phyloP scores from a whole-genome alignment of 1,139 yeast species.

The Taphrina deformans region DNA sequence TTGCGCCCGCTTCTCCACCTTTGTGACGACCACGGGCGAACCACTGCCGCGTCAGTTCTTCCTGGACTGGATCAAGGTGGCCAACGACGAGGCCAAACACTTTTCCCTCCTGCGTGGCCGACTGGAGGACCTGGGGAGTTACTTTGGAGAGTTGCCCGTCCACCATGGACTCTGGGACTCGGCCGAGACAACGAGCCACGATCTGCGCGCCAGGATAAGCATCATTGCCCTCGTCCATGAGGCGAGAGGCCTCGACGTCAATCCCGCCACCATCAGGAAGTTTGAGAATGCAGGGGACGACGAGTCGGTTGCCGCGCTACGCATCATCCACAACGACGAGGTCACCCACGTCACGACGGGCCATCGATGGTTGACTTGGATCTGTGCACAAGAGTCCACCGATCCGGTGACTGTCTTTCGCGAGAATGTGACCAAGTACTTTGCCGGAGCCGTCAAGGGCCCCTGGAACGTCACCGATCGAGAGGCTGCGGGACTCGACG shows the following conservation, averaged over 20 bases:
- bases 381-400: constrained; percentile 18
- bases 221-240: constrained; percentile 28
- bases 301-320: constrained; percentile 7
- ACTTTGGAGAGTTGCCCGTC: constrained; percentile 26
- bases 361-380: constrained; percentile 28
- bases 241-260: constrained; percentile 26
- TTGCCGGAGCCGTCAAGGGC: constrained; percentile 26
- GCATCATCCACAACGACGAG: constrained; percentile 28
- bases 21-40: neutral
- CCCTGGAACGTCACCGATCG: constrained; percentile 20
- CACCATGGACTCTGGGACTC: constrained; percentile 29
- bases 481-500: constrained; percentile 6
- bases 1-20: constrained; percentile 21
- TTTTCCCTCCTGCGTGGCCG: constrained; percentile 29
- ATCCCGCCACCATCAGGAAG: constrained; percentile 31
- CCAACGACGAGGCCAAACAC: constrained; percentile 32
- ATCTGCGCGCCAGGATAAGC: constrained; percentile 26
- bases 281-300: constrained; percentile 28
- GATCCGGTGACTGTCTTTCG: constrained; percentile 20
- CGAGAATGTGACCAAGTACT: constrained; percentile 20
- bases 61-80: constrained; percentile 32
- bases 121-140: constrained; percentile 22
- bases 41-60: constrained; percentile 28
- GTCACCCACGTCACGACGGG: constrained; percentile 28
- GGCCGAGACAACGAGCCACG: constrained; percentile 15